Conservation (phyloP, 352 stramenopile genomes). For the Phytophthora brassicae region DNA sequence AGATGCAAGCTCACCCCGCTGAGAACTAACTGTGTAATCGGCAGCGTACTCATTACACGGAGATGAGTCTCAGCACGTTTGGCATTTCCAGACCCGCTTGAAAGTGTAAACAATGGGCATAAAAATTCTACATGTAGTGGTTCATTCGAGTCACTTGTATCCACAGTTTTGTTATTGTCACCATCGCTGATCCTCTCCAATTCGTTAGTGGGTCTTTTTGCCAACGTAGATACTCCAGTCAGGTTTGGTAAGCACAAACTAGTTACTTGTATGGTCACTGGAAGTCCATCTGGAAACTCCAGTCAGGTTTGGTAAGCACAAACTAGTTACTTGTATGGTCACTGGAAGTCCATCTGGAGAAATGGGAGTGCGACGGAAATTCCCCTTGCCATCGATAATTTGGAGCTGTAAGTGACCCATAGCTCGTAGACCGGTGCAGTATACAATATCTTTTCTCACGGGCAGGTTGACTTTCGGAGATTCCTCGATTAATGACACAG, state of each 20-base stretch:
- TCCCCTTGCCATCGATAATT: conserved; percentile 12
- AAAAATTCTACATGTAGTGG: too few relatives aligned
- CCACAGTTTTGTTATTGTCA: neutral
- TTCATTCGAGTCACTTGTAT: too few relatives aligned
- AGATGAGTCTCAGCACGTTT: conserved; percentile 16
- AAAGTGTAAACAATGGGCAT: conserved; percentile 30
- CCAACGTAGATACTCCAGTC: neutral
- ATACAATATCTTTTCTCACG: conserved; percentile 26
- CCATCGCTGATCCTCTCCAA: neutral
- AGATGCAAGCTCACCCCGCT: conserved; percentile 36
- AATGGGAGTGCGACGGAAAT: conserved; percentile 7
- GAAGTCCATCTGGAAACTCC: conserved; percentile 24
- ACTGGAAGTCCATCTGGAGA: conserved; percentile 30
- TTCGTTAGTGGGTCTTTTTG: neutral
- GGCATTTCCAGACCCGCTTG: neutral
- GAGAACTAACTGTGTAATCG: conserved; percentile 33
- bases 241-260: conserved; percentile 30
- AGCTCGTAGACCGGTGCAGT: conserved; percentile 27
- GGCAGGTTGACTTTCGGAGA: conserved; percentile 10
- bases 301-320: conserved; percentile 20
- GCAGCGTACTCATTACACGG: conserved; percentile 27
- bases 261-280: conserved; percentile 36
- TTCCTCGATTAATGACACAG: conserved; percentile 48
- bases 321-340: conserved; percentile 36
- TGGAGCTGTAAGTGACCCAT: conserved; percentile 39